Base-by-base conservation (phyloP, 75 land plant genomes). In the Adiantum capillusveneris region DNA sequence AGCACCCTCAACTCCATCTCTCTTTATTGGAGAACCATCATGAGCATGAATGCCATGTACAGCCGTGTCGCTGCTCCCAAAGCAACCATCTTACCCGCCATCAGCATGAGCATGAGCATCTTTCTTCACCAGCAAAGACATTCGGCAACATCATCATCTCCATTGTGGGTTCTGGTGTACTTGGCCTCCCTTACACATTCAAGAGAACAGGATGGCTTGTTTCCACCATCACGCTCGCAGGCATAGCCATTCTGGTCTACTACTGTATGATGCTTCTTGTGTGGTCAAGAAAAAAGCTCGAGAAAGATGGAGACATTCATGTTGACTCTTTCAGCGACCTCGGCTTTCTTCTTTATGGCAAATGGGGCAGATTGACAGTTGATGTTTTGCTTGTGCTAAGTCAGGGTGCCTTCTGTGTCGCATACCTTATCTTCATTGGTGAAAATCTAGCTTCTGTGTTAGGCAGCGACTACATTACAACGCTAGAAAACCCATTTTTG, bases 131-230 rank as follows among this genome's bases (percentile, higher is more conserved):
- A 16, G 53, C 59, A 53, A 87, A 82, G 60, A 80, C 97, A 48
- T 91, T 87, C 68, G 95, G 84, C 51, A 91, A 91, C 71, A 62
- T 91, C 37, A 70, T 91, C 68, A 91, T 91, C 31, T 79, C 97
- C 59, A 74, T 91, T 16, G 82, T 91, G 44, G 97, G 97, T 12
- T 81, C 97, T 12, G 97, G 97, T 21, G 94, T 91, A 0, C 74
- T 91, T 19, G 97, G 97, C 9, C 73, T 92, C 37, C 97, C 97
- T 13, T 92, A 87, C 75, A 77, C 94, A 45, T 92, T 87, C 80
- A 84, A 64, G 81, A 63, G 34, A 41, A 79, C 92, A 11, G 95
- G 97, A 22, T 92, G 97, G 97, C 30, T 71, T n/a, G 56, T 64
- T 54, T 84, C 81, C 16, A 3, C 64, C 44, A 18, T 79, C 51